These are phyloP conservation scores for Elongisporangium prolatum DNA, from an alignment of 352 stramenopile genomes.

Conservation along the genomic window DNA sequence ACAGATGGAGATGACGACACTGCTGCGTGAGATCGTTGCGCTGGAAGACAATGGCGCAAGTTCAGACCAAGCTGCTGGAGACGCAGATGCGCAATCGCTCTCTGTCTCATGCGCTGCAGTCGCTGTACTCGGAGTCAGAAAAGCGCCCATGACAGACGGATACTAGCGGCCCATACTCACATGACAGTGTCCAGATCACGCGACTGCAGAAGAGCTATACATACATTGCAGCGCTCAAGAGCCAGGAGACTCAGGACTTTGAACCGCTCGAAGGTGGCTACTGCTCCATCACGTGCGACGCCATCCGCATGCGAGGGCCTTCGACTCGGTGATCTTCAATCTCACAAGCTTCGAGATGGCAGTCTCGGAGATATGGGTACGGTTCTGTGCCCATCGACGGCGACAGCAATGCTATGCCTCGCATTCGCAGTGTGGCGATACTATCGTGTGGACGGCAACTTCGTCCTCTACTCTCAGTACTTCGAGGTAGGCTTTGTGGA, in stretches of 20 bases:
- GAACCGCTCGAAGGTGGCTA: slow-evolving; percentile 21
- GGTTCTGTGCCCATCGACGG: slow-evolving; percentile 33
- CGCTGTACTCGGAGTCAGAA: background rate
- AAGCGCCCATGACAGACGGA: background rate
- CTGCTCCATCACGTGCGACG: slow-evolving; percentile 22
- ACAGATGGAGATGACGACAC: slow-evolving; percentile 16
- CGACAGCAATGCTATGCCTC: slow-evolving; percentile 17
- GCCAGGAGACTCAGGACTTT: slow-evolving; percentile 23
- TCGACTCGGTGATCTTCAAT: slow-evolving; percentile 26
- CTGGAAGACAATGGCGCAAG: slow-evolving; percentile 8
- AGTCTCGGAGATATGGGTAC: slow-evolving; percentile 29
- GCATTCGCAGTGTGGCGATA: slow-evolving; percentile 23
- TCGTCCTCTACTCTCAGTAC: slow-evolving; percentile 28
- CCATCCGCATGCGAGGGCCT: slow-evolving; percentile 27
- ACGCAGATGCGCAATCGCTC: background rate
- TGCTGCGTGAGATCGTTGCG: slow-evolving; percentile 9
- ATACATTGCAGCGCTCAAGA: slow-evolving; percentile 24
- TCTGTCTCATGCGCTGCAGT: background rate
- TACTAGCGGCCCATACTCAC: background rate
- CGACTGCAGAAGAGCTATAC: slow-evolving; percentile 20
- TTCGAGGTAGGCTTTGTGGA: slow-evolving; percentile 29
- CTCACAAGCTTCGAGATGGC: slow-evolving; percentile 36
- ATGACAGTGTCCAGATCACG: background rate
- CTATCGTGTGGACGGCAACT: slow-evolving; percentile 28
- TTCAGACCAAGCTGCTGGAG: background rate